phyloP scores from a whole-genome alignment of 805 yeast species.

The Zygosaccharomyces siamensis region DNA sequence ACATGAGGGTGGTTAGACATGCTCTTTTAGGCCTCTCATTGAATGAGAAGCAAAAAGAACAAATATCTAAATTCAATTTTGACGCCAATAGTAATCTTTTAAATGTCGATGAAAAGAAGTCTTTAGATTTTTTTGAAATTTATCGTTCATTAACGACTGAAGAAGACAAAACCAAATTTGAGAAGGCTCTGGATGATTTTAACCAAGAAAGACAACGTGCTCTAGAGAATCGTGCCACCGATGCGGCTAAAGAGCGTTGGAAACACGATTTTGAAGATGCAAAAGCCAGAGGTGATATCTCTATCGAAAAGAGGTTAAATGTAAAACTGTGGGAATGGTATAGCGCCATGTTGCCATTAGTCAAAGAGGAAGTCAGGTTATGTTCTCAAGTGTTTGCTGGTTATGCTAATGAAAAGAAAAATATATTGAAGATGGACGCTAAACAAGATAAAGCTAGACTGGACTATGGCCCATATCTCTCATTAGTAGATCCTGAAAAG shows the following conservation, averaged over 20 bases:
- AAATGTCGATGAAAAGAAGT: conserved; percentile 21
- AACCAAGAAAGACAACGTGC: conserved; percentile 73
- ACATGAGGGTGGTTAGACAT: conserved; percentile 73
- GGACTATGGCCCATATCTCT: conserved; percentile 72
- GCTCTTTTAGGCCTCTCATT: conserved; percentile 51
- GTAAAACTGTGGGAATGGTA: conserved; percentile 84
- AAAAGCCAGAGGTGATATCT: conserved; percentile 51
- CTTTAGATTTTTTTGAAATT: conserved; percentile 62
- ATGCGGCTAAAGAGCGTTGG: conserved; percentile 88
- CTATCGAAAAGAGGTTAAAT: conserved; percentile 58
- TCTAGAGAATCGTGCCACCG: conserved; percentile 69
- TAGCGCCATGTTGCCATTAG: conserved; percentile 61
- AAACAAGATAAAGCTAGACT: conserved; percentile 40
- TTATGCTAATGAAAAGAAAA: neutral
- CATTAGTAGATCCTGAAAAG: conserved; percentile 70
- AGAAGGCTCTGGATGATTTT: conserved; percentile 58
- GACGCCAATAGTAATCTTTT: conserved; percentile 37
- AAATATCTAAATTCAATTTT: conserved; percentile 35
- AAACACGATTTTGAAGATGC: conserved; percentile 70
- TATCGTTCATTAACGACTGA: conserved; percentile 49
- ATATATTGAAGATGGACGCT: conserved; percentile 1
- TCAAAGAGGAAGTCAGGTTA: conserved; percentile 58
- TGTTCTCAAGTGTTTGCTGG: conserved; percentile 44
- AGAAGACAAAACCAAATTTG: conserved; percentile 50
- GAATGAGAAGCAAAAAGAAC: conserved; percentile 27